Percentiles rank a stretch among this genome's conserved stretches.
These are phyloP conservation scores for Pichia sp. DNA, from an alignment of 1,139 yeast genomes.

Conservation along the genomic window DNA sequence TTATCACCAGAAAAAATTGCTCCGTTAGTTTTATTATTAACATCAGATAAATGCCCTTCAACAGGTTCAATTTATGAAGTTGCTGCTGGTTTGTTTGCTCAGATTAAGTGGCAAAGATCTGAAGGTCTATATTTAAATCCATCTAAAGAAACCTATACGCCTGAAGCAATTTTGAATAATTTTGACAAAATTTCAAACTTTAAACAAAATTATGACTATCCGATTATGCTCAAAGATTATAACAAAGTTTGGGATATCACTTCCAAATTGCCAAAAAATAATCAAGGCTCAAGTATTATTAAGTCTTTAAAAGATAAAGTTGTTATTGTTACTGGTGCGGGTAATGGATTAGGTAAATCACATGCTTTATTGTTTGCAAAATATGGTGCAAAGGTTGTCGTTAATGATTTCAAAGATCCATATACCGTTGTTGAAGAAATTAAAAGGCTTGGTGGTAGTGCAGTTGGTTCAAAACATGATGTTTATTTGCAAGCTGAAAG, in stretches of 20 bases:
- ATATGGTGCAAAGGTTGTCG: constrained; percentile 93
- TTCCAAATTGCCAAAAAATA: constrained; percentile 45
- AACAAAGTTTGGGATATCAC: constrained; percentile 49
- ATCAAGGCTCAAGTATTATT: constrained; percentile 48
- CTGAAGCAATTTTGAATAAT: constrained; percentile 73
- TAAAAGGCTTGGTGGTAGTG: constrained; percentile 64
- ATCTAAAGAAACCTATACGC: constrained; percentile 59
- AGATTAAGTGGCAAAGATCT: constrained; percentile 92
- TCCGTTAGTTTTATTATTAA: constrained; percentile 76
- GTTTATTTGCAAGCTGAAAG: constrained; percentile 72
- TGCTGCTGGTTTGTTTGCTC: constrained; percentile 91
- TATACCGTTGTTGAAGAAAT: constrained; percentile 71
- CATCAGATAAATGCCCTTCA: constrained; percentile 53
- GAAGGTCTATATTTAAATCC: constrained; percentile 82
- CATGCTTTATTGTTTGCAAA: constrained; percentile 81
- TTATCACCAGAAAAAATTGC: constrained; percentile 85
- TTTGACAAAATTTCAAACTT: constrained; percentile 63
- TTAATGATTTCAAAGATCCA: constrained; percentile 83
- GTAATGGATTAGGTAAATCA: constrained; percentile 89
- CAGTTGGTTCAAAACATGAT: constrained; percentile 78
- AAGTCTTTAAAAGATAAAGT: constrained; percentile 69
- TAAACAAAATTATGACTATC: constrained; percentile 54
- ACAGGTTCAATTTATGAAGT: constrained; percentile 81
- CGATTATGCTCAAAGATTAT: constrained; percentile 57
- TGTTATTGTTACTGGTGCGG: constrained; percentile 92